A percentile compares a stretch with the other conserved stretches of the same genome.
phyloP scores from a whole-genome alignment of 129 eudicot genomes.

The Pseudognaphalium luteoalbum region DNA sequence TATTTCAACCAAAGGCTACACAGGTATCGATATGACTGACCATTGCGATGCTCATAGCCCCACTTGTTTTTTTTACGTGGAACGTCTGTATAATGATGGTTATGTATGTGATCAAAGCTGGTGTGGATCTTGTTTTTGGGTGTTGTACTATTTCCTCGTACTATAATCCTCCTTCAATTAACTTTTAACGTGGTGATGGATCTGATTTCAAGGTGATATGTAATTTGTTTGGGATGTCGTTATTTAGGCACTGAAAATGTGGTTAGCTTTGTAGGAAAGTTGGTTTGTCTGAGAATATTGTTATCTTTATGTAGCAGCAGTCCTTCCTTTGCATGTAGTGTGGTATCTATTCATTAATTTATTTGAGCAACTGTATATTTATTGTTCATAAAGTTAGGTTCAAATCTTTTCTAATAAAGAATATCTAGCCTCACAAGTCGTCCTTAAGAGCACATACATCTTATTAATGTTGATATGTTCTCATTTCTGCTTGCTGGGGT shows the following conservation, averaged over 20 bases:
- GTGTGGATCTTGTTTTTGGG: constrained; percentile 6
- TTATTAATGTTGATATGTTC: neutral
- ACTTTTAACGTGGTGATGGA: too few species aligned
- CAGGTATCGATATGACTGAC: constrained; percentile 42
- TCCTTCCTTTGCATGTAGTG: too few species aligned
- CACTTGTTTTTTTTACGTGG: neutral
- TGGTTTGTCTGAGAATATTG: too few species aligned
- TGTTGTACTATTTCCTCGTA: neutral
- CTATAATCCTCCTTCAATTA: neutral
- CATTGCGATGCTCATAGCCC: neutral
- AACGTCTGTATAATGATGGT: neutral
- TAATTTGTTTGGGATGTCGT: too few species aligned
- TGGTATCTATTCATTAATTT: too few species aligned
- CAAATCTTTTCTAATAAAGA: neutral
- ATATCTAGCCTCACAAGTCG: neutral
- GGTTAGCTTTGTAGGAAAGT: too few species aligned
- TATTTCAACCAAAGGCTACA: constrained; percentile 84
- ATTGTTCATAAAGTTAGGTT: neutral
- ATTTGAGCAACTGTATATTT: too few species aligned
- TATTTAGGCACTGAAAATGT: too few species aligned
- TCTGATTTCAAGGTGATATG: too few species aligned
- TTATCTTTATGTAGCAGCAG: too few species aligned
- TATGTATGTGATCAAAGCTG: neutral
- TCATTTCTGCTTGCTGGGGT: constrained; percentile 24
- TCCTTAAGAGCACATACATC: constrained; percentile 12